These are phyloP conservation scores for Diaporthe capsici DNA, from an alignment of 2,329 filamentous ascomycete genomes.

Conservation along the genomic window DNA sequence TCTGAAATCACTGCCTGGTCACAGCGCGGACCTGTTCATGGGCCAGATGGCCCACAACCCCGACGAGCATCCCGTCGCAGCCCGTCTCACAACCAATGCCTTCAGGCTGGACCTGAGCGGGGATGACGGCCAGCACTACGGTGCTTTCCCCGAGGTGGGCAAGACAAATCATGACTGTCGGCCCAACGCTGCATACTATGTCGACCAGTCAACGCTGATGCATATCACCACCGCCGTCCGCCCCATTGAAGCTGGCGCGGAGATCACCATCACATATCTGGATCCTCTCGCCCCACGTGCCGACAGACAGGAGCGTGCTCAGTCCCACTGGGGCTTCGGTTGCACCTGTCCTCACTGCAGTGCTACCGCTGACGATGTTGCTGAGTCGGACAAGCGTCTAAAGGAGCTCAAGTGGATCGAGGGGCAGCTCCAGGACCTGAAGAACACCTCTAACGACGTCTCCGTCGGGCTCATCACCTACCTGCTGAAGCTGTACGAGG, in stretches of 20 bases:
- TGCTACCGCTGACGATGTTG: conserved; percentile 40
- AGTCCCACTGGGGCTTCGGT: conserved; percentile 52
- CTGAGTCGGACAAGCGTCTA: conserved; percentile 52
- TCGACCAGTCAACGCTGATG: conserved; percentile 52
- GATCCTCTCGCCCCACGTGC: conserved; percentile 46
- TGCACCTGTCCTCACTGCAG: conserved; percentile 54
- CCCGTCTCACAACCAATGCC: conserved; percentile 53
- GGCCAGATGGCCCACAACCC: conserved; percentile 50
- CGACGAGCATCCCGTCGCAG: conserved; percentile 43
- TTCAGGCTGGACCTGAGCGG: conserved; percentile 53
- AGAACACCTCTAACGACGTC: conserved; percentile 43
- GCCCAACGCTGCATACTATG: conserved; percentile 55
- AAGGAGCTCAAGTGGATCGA: conserved; percentile 48
- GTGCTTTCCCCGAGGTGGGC: conserved; percentile 52
- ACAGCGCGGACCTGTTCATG: conserved; percentile 25
- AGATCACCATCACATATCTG: conserved; percentile 56
- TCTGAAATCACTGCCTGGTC: conserved; percentile 19
- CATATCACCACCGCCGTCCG: conserved; percentile 55
- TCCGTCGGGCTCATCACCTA: conserved; percentile 49
- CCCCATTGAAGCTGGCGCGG: conserved; percentile 53
- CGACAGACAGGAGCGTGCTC: conserved; percentile 50
- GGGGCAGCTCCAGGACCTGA: conserved; percentile 45
- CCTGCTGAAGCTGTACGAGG: conserved; percentile 51
- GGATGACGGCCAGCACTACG: conserved; percentile 49
- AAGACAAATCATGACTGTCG: conserved; percentile 57